A percentile compares a stretch with the other conserved stretches of the same genome.
Evolutionary conservation across 1,139 yeast genomes (phyloP).

Genomic region (Hyphopichia burtonii): DNA sequence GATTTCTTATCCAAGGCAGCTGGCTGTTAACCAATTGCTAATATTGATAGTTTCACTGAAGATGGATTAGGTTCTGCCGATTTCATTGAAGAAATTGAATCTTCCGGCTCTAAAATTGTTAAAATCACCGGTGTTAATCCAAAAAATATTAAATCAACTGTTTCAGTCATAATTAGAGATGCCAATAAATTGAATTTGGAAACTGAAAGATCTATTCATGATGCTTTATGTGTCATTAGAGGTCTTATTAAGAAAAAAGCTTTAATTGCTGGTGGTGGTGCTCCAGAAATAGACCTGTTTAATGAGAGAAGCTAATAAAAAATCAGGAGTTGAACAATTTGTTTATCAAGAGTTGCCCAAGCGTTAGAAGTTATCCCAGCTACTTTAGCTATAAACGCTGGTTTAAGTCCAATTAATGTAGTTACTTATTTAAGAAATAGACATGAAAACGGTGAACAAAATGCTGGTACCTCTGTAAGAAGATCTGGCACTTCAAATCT

Average conservation of each 20-base stretch:
- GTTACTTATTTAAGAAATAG: conserved; percentile 92
- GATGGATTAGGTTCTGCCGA: conserved; percentile 92
- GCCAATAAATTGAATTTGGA: conserved; percentile 88
- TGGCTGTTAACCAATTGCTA: conserved; percentile 96
- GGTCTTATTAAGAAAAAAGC: conserved; percentile 94
- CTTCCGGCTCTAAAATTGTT: conserved; percentile 90
- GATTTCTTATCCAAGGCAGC: conserved; percentile 89
- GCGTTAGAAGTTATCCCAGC: conserved; percentile 97
- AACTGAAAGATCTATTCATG: conserved; percentile 95
- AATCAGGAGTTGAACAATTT: conserved; percentile 90
- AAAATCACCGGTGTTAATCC: conserved; percentile 77
- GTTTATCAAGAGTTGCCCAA: conserved; percentile 95
- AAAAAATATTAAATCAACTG: conserved; percentile 69
- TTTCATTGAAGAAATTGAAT: conserved; percentile 86
- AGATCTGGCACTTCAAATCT: conserved; percentile 93
- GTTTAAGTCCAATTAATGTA: conserved; percentile 89
- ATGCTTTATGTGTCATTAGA: conserved; percentile 94
- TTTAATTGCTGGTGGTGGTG: conserved; percentile 98
- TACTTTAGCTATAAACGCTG: conserved; percentile 97
- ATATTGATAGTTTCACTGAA: conserved; percentile 87
- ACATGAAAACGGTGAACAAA: conserved; percentile 86
- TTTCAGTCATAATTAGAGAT: conserved; percentile 90
- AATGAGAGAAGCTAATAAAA: conserved; percentile 70
- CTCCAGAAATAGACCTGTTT: conserved; percentile 92
- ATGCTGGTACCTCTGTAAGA: conserved; percentile 95